phyloP scores from a whole-genome alignment of 257 asterid species.

The Solanum boliviense region DNA sequence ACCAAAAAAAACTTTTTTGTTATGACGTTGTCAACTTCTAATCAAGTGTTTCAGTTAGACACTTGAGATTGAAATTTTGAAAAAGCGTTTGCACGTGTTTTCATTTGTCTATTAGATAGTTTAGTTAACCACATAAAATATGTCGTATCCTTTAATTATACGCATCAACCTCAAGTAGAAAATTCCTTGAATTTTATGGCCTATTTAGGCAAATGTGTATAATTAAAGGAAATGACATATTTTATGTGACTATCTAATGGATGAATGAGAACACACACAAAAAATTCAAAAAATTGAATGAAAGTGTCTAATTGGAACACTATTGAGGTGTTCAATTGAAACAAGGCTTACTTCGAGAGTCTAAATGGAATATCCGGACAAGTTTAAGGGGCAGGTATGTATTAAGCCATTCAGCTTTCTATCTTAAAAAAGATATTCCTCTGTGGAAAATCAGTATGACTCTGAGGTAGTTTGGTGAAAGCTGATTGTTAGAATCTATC shows the following conservation, averaged over 20 bases:
- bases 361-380: background rate
- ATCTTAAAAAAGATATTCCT: background rate
- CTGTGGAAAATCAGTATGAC: background rate
- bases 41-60: background rate
- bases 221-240: background rate
- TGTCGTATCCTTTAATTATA: background rate
- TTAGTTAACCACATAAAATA: background rate
- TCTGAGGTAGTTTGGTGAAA: background rate
- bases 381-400: background rate
- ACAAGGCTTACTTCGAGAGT: background rate
- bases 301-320: background rate
- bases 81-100: background rate
- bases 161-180: background rate
- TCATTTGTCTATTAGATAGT: background rate
- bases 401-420: background rate
- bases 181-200: background rate
- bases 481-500: background rate
- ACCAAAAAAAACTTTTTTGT: background rate
- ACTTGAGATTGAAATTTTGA: background rate
- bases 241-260: background rate
- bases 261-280: background rate
- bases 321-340: background rate
- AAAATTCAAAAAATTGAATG: background rate
- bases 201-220: background rate
- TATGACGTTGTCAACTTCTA: background rate